Conservation (phyloP, 2,329 filamentous ascomycete species). For the Phyllosticta paracitricarpa region DNA sequence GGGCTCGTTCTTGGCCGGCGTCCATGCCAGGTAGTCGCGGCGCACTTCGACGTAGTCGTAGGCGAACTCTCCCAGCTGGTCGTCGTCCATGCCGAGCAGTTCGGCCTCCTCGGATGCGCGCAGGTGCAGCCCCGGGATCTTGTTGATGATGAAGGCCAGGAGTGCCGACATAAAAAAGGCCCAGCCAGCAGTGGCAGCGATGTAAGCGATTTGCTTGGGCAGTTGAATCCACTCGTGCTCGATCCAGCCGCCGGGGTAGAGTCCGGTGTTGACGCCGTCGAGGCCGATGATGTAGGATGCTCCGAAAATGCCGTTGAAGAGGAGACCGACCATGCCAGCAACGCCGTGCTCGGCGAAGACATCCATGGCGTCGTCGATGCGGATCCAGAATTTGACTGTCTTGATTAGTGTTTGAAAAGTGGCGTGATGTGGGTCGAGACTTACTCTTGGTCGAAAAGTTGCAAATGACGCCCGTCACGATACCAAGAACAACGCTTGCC, state of each 20-base stretch:
- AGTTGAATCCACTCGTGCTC: slow-evolving; percentile 65
- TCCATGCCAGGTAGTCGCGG: slow-evolving; percentile 82
- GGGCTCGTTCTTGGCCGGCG: slow-evolving; percentile 60
- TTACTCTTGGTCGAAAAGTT: slow-evolving; percentile 83
- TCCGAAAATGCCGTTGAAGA: slow-evolving; percentile 69
- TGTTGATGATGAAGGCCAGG: slow-evolving; percentile 65
- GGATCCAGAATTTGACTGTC: slow-evolving; percentile 61
- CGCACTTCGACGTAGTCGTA: slow-evolving; percentile 87
- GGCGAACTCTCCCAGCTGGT: slow-evolving; percentile 82
- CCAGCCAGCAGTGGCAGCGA: slow-evolving; percentile 56
- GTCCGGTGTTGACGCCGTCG: slow-evolving; percentile 61
- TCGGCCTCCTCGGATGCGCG: slow-evolving; percentile 74
- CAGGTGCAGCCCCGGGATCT: slow-evolving; percentile 67
- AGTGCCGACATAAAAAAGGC: slow-evolving; percentile 63
- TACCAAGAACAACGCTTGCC: slow-evolving; percentile 51
- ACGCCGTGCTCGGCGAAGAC: slow-evolving; percentile 85
- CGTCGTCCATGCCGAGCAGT: slow-evolving; percentile 79
- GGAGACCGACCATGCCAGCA: slow-evolving; percentile 70
- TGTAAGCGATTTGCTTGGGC: slow-evolving; percentile 72
- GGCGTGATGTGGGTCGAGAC: slow-evolving; percentile 24
- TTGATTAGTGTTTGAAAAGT: slow-evolving; percentile 14
- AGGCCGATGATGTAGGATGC: slow-evolving; percentile 64
- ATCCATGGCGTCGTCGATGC: slow-evolving; percentile 79
- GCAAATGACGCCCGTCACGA: slow-evolving; percentile 56
- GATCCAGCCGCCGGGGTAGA: slow-evolving; percentile 57